Percentiles rank a stretch among this genome's conserved stretches.
Evolutionary conservation across 768 basidiomycete genomes (phyloP).

Genomic region (Tylopilus plumbeoviolaceoides): DNA sequence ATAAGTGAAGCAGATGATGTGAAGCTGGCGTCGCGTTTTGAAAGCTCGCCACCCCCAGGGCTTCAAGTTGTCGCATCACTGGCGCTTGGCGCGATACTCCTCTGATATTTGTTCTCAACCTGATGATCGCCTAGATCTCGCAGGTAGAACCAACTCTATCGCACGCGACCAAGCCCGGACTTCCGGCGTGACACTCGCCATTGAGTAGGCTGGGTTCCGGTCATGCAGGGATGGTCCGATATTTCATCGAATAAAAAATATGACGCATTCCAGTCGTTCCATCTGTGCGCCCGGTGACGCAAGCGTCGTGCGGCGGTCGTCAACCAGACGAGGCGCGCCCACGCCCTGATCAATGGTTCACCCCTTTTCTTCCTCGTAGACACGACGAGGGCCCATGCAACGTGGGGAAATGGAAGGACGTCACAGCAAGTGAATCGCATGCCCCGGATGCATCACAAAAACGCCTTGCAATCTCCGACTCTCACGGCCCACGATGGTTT

Average conservation of each 20-base stretch:
- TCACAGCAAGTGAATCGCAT: not conserved
- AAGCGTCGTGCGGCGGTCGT: conserved; percentile 1
- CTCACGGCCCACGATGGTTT: conserved; percentile 4
- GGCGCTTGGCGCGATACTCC: not conserved
- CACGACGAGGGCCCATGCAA: conserved; percentile 7
- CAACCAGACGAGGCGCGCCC: not conserved
- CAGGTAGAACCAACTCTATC: conserved; percentile 12
- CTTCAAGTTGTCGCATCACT: too few species aligned
- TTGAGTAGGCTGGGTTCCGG: not conserved
- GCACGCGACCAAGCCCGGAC: conserved; percentile 4
- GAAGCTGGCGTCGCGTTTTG: not conserved
- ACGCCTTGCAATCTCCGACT: conserved; percentile 4
- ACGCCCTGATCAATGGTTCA: conserved; percentile 1
- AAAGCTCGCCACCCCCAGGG: not conserved
- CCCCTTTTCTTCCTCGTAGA: not conserved
- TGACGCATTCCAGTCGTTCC: not conserved
- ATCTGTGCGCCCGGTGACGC: not conserved
- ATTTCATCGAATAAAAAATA: not conserved
- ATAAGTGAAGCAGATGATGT: conserved; percentile 3
- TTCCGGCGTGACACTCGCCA: conserved; percentile 2
- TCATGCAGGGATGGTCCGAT: not conserved
- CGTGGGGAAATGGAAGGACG: conserved; percentile 16
- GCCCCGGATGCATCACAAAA: not conserved
- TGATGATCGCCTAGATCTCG: conserved; percentile 4
- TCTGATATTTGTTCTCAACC: not conserved